Evolutionary conservation across 805 yeast species (phyloP), one percentile per base, ranked within the genome.

Genomic region (Zygosaccharomyces lentus): DNA sequence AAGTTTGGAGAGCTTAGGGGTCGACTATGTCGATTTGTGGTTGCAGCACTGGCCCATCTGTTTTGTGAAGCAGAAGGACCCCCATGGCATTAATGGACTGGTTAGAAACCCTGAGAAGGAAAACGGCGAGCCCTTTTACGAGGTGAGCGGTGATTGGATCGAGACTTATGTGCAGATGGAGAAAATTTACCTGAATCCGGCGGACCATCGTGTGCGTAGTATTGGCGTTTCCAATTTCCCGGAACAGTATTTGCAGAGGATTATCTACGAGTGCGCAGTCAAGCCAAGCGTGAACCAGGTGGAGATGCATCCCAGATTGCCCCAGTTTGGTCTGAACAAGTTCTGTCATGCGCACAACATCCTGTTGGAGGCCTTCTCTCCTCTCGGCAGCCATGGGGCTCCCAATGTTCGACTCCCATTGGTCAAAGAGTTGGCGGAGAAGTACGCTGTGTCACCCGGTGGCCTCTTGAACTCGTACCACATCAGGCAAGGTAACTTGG

Each of bases 11-110:
- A 77, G 77, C 49, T 70, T 87, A 50, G 80, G 80, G 0, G 58
- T 85, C 43, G 95, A 84, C 39, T 87, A 87, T 58, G 82, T 85
- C 39, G 96, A 87, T 60, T 69, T 87, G 52, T 76, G 79, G 57
- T 73, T 88, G 53, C 77, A 86, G 58, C 96, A 87, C 66, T 85
- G 90, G 89, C 93, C 91, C 5, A 70, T 76, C 34, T 71, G 80
- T 27, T 65, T 71, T 47, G 71, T 61, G 36, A 54, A 51, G 45
- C 42, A 47, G 12, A 45, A 53, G 13, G 62, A 61, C 44, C 48
- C 52, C 6, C 51, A 58, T 34, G 60, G 58, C 15, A 45, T 53
- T 13, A 53, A 50, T 38, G 59, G 60, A 3, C 36, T 57, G 9
- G 43, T 50, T 34, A 57, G 54, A 16, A 52, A 53, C 43, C 73